Conservation (phyloP, 495 filamentous ascomycete species). For the Chaetomium fimeti region DNA sequence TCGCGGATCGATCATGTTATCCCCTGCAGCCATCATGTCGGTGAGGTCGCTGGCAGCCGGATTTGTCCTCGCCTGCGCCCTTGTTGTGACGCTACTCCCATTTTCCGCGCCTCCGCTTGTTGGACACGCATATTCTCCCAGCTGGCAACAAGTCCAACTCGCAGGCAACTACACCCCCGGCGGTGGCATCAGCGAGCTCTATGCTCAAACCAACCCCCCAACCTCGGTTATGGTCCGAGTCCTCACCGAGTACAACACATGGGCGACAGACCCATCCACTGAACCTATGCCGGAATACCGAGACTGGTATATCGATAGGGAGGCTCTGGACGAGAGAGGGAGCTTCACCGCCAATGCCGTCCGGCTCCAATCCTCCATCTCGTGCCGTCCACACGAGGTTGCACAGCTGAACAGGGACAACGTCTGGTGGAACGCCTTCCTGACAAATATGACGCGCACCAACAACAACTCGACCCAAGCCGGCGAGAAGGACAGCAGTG, state of each 20-base stretch:
- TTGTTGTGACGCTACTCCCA: constrained; percentile 27
- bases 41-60: constrained; percentile 25
- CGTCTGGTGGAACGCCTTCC: constrained; percentile 30
- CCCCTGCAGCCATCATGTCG: constrained; percentile 23
- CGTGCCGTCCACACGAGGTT: constrained; percentile 24
- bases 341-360: constrained; percentile 30
- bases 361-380: constrained; percentile 27
- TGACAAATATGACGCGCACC: constrained; percentile 33
- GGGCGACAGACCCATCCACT: constrained; percentile 28
- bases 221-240: constrained; percentile 29
- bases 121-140: constrained; percentile 32
- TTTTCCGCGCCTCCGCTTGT: constrained; percentile 29
- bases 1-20: constrained; percentile 27
- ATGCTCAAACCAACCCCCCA: constrained; percentile 32
- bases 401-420: constrained; percentile 26
- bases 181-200: constrained; percentile 31
- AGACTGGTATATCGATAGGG: constrained; percentile 36
- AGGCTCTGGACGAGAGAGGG: constrained; percentile 23
- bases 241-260: constrained; percentile 29
- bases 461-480: constrained; percentile 12
- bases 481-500: constrained; percentile 20
- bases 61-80: constrained; percentile 17
- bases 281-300: constrained; percentile 33
- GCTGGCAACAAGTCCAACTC: constrained; percentile 12
- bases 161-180: constrained; percentile 28